Conservation (phyloP, 495 filamentous ascomycete species). For the Staphylotrichum tortipilum region DNA sequence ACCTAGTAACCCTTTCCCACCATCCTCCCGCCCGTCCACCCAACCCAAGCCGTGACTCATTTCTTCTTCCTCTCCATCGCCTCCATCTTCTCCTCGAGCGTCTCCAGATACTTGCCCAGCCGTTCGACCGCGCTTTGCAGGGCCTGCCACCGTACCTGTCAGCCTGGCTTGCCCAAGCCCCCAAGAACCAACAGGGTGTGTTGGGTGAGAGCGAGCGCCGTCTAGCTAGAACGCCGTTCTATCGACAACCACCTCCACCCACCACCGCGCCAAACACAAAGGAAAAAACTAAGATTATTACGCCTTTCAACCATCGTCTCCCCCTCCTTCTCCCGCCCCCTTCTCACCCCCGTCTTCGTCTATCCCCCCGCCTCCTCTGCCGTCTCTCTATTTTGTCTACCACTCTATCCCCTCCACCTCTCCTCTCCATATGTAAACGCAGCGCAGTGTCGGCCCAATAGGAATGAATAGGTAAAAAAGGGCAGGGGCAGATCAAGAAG, state of each 20-base stretch:
- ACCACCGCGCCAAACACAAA: too few relatives aligned
- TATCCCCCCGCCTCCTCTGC: too few relatives aligned
- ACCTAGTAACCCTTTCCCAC: too few relatives aligned
- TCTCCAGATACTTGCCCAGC: constrained; percentile 71
- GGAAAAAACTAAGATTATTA: constrained; percentile 13
- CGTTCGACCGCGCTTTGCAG: constrained; percentile 81
- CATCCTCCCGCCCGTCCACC: neutral
- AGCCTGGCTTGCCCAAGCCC: neutral
- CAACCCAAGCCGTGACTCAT: constrained; percentile 18
- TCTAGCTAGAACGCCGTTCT: too few relatives aligned
- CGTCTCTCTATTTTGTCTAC: too few relatives aligned
- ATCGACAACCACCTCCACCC: too few relatives aligned
- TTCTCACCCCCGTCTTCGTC: constrained; percentile 3
- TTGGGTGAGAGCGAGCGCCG: neutral
- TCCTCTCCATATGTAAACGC: neutral
- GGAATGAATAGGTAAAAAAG: neutral
- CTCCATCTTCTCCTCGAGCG: constrained; percentile 75
- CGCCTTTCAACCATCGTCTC: neutral
- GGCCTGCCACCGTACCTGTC: constrained; percentile 45
- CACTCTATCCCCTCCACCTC: neutral
- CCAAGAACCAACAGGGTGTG: neutral
- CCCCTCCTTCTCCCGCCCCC: constrained; percentile 5
- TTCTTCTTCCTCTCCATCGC: constrained; percentile 46
- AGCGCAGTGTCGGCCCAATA: neutral
- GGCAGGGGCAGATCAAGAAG: too few relatives aligned